Evolutionary conservation across 192 early-diverging fungal genomes (phyloP), one percentile per base, ranked within the genome.

Genomic region (Coemansia reversa): DNA sequence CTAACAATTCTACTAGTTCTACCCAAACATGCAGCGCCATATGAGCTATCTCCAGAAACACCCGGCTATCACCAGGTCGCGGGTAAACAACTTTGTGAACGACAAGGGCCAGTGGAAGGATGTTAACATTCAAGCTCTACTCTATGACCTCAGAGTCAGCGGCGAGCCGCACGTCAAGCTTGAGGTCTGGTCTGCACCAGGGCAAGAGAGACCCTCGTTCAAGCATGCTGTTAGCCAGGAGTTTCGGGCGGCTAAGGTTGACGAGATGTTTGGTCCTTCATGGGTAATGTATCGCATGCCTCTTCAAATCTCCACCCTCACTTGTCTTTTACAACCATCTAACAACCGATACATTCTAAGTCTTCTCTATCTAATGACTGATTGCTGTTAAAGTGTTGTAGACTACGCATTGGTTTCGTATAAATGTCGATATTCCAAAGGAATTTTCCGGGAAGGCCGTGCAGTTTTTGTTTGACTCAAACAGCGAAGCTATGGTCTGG

Each of bases 401-500:
- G 86, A 89, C 87, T 12, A 91, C 88, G 4, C 88, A 91, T 47
- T 91, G 89, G 87, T 88, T 90, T 70, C 85, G 84, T 67, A 72
- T 93, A 25, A 76, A 68, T 19, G 76, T 92, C 45, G 74, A 55
- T 11, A 83, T 98, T 33, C 96, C 94, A 5, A 57, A 75, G 0
- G 42, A 55, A 11, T 76, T 68, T 59, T 83, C 69, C 16, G 88
- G 87, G 16, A 84, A 94, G 62, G 84, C 84, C 48, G 90, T 96
- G 14, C 81, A 87, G 50, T 86, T 98, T 49, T 60, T 91, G 30
- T 96, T 93, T 80, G 91, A 98, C 74, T 83, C 93, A 11, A 79
- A 79, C 63, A 93, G 86, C 72, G 95, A 98, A 69, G 94, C 84
- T 20, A 81, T 97, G 81, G 70, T 98, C 7, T 98, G 92, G 91